These are phyloP conservation scores for Pueraria montana DNA, from an alignment of 306 rosid species.

Conservation along the genomic window DNA sequence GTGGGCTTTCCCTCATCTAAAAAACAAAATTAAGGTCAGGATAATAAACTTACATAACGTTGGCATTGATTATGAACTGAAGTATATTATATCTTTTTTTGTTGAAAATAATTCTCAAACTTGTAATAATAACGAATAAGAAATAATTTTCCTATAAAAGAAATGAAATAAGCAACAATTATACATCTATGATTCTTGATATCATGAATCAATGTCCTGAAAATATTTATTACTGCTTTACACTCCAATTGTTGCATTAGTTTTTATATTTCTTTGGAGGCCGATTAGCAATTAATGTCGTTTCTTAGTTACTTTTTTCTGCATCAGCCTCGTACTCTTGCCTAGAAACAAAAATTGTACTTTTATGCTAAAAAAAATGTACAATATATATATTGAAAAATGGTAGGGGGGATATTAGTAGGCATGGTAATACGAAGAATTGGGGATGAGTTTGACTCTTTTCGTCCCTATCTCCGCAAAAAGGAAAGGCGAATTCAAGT, in stretches of 20 bases:
- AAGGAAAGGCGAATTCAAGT: too few species aligned
- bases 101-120: not conserved
- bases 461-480: too few species aligned
- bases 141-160: not conserved
- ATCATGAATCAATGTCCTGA: constrained; percentile 11
- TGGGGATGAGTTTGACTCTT: too few species aligned
- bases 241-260: not conserved
- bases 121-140: not conserved
- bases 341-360: not conserved
- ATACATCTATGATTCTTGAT: not conserved
- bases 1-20: not conserved
- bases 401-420: too few species aligned
- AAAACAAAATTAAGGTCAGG: constrained; percentile 28
- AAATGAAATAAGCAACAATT: not conserved
- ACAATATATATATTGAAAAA: not conserved
- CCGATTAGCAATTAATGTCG: not conserved
- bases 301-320: not conserved
- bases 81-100: not conserved
- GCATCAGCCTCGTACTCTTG: not conserved
- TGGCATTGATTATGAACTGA: constrained; percentile 29
- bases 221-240: not conserved
- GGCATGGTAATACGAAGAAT: too few species aligned
- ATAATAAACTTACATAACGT: not conserved
- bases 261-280: not conserved
- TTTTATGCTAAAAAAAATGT: not conserved